Evolutionary conservation across 345 rosid species (phyloP).

Genomic region (Eutrema heterophyllum): DNA sequence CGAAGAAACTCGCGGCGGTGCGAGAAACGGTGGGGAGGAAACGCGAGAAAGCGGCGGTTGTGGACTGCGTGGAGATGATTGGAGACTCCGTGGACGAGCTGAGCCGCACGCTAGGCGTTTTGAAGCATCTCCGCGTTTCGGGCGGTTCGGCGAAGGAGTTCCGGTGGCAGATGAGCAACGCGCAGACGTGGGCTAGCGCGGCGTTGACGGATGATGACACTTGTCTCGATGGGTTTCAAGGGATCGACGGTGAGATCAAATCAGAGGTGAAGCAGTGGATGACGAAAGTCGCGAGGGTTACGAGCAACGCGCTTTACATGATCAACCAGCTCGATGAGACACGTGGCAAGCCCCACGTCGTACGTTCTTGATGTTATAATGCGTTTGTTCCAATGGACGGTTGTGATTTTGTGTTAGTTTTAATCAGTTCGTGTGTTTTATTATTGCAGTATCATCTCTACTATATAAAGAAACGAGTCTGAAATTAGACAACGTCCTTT

Average conservation of each 20-base stretch:
- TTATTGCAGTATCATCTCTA: not conserved
- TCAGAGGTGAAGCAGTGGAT: constrained; percentile 47
- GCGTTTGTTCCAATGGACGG: constrained; percentile 9
- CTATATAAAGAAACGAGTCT: not conserved
- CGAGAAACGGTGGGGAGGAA: constrained; percentile 25
- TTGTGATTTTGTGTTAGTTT: constrained; percentile 6
- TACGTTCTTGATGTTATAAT: constrained; percentile 21
- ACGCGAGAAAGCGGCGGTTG: constrained; percentile 45
- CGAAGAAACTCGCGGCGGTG: constrained; percentile 31
- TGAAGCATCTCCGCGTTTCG: constrained; percentile 43
- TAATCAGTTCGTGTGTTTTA: not conserved
- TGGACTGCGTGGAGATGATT: constrained; percentile 76
- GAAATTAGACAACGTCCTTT: not conserved
- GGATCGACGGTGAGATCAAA: constrained; percentile 37
- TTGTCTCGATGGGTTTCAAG: constrained; percentile 79
- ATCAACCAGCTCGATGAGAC: constrained; percentile 51
- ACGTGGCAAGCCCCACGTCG: constrained; percentile 25
- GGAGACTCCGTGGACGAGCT: constrained; percentile 66
- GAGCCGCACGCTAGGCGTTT: constrained; percentile 43
- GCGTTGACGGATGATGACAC: constrained; percentile 84
- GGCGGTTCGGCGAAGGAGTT: constrained; percentile 37
- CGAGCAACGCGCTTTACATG: constrained; percentile 86
- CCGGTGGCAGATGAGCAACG: constrained; percentile 65
- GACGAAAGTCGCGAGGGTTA: constrained; percentile 55
- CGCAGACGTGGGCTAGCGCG: constrained; percentile 84